These are phyloP conservation scores for Aspergillus bridgeri DNA, from an alignment of 495 filamentous ascomycete species.

Conservation along the genomic window DNA sequence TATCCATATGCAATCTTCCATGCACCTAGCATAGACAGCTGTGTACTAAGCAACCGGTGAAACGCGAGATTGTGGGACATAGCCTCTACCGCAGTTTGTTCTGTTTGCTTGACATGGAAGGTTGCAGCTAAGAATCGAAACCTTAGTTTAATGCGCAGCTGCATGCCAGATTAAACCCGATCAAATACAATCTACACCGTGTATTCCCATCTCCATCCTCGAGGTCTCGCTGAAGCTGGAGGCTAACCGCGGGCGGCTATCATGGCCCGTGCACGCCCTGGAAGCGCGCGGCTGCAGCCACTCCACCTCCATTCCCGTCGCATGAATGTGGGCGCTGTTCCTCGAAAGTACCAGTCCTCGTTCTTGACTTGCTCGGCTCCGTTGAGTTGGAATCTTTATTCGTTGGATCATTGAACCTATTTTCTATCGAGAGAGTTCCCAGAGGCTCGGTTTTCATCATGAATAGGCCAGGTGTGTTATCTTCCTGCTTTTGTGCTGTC, in stretches of 20 bases:
- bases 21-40: neutral
- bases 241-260: neutral
- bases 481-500: slow-evolving; percentile 20
- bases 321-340: slow-evolving; percentile 35
- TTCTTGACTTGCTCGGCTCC: slow-evolving; percentile 17
- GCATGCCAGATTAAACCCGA: neutral
- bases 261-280: slow-evolving; percentile 25
- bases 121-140: neutral
- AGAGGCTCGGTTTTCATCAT: slow-evolving; percentile 19
- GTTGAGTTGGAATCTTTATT: slow-evolving; percentile 12
- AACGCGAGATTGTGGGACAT: neutral
- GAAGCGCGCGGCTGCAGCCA: slow-evolving; percentile 40
- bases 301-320: slow-evolving; percentile 39
- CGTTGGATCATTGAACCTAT: neutral
- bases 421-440: slow-evolving; percentile 1
- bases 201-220: neutral
- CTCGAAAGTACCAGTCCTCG: slow-evolving; percentile 21
- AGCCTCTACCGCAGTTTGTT: neutral
- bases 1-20: neutral
- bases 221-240: neutral
- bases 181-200: neutral
- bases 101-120: neutral
- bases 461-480: slow-evolving; percentile 45
- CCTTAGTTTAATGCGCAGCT: neutral
- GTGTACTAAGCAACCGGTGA: neutral